phyloP scores from a whole-genome alignment of 345 rosid genomes.

The Eucalyptus cloeziana region DNA sequence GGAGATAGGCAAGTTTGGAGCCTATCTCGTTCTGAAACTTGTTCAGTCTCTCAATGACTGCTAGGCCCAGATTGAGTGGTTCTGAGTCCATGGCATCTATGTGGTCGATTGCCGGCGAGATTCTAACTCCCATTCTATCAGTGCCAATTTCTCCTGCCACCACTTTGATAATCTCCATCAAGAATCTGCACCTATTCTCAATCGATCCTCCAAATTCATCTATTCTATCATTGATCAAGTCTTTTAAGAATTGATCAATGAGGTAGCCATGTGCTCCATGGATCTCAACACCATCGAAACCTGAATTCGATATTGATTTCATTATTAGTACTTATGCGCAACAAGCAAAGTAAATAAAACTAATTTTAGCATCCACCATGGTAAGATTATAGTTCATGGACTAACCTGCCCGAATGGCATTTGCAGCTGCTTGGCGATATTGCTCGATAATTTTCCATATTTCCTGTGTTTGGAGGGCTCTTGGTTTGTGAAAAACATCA shows the following conservation, averaged over 20 bases:
- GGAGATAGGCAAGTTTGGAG: slow-evolving; percentile 53
- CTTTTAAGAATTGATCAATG: slow-evolving; percentile 72
- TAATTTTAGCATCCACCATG: too few species aligned
- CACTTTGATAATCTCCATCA: slow-evolving; percentile 47
- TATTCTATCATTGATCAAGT: slow-evolving; percentile 63
- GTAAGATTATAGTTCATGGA: too few species aligned
- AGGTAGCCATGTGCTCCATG: slow-evolving; percentile 89
- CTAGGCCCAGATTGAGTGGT: slow-evolving; percentile 55
- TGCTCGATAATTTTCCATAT: too few species aligned
- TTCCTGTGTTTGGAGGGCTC: too few species aligned
- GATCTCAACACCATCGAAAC: slow-evolving; percentile 82
- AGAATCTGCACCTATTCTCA: slow-evolving; percentile 55
- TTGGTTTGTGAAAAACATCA: too few species aligned
- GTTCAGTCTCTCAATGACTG: slow-evolving; percentile 48
- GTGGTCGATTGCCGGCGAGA: slow-evolving; percentile 72
- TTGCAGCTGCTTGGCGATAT: too few species aligned
- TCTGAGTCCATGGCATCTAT: slow-evolving; percentile 62
- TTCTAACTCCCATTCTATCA: slow-evolving; percentile 50
- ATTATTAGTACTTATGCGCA: not conserved
- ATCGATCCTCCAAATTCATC: slow-evolving; percentile 71
- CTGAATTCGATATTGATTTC: not conserved
- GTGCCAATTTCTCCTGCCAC: slow-evolving; percentile 42
- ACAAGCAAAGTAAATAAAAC: too few species aligned
- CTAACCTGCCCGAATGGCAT: too few species aligned
- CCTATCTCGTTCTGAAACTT: slow-evolving; percentile 32